Evolutionary conservation across 2,329 filamentous ascomycete genomes (phyloP), one percentile per base, ranked within the genome.

Genomic region (Diaporthe sp.): DNA sequence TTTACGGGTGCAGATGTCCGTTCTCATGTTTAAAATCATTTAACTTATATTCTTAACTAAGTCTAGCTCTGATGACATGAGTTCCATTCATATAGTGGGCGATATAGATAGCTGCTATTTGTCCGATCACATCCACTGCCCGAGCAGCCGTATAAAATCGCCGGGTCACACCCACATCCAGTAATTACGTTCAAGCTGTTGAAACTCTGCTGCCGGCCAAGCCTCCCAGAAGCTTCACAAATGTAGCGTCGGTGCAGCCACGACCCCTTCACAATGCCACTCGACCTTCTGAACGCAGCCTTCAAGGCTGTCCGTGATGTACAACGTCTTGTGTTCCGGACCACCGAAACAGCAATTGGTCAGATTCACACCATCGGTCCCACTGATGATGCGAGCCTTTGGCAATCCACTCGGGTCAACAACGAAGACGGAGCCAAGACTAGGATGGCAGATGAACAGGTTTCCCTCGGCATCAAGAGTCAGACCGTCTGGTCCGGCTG

Each of bases 231-330:
- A 42, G 39, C 39, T 42, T 59, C 57, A 44, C 34, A 31, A 42
- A 46, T 22, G 39, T 13, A 62, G 12, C 39, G 7, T 44, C 3
- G 15, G 65, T 46, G 59, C 15, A 46, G 39, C 39, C 1, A 62
- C 39, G 1, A 25, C 59, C n/a, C 59, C 59, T 19, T 46, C 46
- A 15, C 39, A 62, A 46, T 62, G 39, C 59, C 59, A 62, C 39
- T 62, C 39, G 2, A 62, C 59, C 39, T 17, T 46, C 59, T 62
- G 59, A 8, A 62, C 22, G 46, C 59, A 46, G 3, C 59, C 59
- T 46, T 62, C 59, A 22, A 62, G 59, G 19, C 59, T 62, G 25
- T 62, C 59, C 8, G 59, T 62, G n/a, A 62, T 62, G 59, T 44
- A 62, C 59, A 62, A 31, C 0, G 59, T 62, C 39, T 62, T 62